A percentile compares a stretch with the other conserved stretches of the same genome.
phyloP scores from a whole-genome alignment of 257 asterid species.

The Linderniella brevidens region DNA sequence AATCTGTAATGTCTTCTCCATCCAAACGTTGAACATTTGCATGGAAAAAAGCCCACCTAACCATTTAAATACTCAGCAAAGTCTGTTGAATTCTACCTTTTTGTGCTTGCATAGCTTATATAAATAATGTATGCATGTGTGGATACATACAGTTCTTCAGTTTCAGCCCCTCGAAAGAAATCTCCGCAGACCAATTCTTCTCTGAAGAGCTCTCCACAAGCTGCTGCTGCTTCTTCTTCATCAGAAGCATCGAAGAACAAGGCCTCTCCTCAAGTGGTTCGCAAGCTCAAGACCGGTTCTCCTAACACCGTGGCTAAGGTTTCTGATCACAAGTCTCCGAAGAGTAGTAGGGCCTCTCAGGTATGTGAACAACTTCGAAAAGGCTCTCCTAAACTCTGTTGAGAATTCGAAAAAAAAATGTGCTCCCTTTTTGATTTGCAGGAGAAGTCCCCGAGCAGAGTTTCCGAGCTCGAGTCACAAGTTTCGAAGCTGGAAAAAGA shows the following conservation, averaged over 20 bases:
- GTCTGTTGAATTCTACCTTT: not conserved
- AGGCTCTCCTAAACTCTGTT: not conserved
- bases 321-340: conserved; percentile 35
- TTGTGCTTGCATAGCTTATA: not conserved
- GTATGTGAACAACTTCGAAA: conserved; percentile 17
- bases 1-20: too few relatives aligned
- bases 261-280: conserved; percentile 31
- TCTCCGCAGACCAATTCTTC: not conserved
- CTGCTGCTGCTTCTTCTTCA: conserved; percentile 19
- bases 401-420: not conserved
- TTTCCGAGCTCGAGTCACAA: conserved; percentile 56
- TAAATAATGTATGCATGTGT: not conserved
- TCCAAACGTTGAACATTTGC: not conserved
- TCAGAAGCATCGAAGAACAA: conserved; percentile 23
- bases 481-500: conserved; percentile 69
- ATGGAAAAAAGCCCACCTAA: not conserved
- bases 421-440: conserved; percentile 13
- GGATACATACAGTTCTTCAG: not conserved
- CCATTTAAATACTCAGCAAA: not conserved
- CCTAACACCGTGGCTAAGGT: conserved; percentile 25
- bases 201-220: conserved; percentile 1
- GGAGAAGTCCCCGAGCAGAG: conserved; percentile 42
- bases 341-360: conserved; percentile 24
- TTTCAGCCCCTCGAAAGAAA: not conserved
- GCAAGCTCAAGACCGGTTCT: too few relatives aligned